These are phyloP conservation scores for Amanita rimosa DNA, from an alignment of 768 basidiomycete species.

Conservation along the genomic window DNA sequence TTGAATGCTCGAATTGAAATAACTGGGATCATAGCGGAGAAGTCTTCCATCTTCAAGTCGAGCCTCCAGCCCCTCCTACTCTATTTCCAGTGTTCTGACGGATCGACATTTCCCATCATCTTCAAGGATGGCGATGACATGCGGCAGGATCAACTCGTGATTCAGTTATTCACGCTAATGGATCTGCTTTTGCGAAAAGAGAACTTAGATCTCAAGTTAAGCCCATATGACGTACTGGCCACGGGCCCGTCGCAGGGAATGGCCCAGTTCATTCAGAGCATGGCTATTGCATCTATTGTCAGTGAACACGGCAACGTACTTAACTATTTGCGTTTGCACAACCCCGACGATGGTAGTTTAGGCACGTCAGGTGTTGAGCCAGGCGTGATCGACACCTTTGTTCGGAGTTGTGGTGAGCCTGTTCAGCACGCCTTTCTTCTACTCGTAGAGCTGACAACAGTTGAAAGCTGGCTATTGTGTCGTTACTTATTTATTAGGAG, in stretches of 20 bases:
- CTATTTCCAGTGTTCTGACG: slow-evolving; percentile 79
- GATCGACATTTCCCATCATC: slow-evolving; percentile 85
- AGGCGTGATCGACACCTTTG: slow-evolving; percentile 89
- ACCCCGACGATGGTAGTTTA: slow-evolving; percentile 91
- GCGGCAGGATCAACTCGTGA: slow-evolving; percentile 95
- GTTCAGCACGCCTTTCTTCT: background rate
- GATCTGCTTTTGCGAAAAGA: slow-evolving; percentile 88
- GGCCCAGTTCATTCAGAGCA: slow-evolving; percentile 93
- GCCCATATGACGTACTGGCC: slow-evolving; percentile 86
- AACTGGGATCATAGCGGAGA: slow-evolving; percentile 82
- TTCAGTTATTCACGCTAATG: slow-evolving; percentile 99
- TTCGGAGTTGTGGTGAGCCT: slow-evolving; percentile 83
- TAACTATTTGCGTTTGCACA: slow-evolving; percentile 75
- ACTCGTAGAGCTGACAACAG: slow-evolving; percentile 3
- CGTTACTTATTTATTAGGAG: slow-evolving; percentile 90
- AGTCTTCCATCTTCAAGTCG: slow-evolving; percentile 95
- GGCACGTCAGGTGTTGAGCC: slow-evolving; percentile 95
- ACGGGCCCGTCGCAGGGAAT: slow-evolving; percentile 90
- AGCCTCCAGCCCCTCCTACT: slow-evolving; percentile 88
- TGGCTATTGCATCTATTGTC: slow-evolving; percentile 90
- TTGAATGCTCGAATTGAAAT: slow-evolving; percentile 81
- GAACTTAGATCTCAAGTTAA: slow-evolving; percentile 87
- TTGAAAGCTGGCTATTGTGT: slow-evolving; percentile 92
- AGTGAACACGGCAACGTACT: slow-evolving; percentile 84
- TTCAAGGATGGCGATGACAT: slow-evolving; percentile 99